phyloP scores from a whole-genome alignment of 371 early-diverging fungal species.

The Mucor lusitanicus region DNA sequence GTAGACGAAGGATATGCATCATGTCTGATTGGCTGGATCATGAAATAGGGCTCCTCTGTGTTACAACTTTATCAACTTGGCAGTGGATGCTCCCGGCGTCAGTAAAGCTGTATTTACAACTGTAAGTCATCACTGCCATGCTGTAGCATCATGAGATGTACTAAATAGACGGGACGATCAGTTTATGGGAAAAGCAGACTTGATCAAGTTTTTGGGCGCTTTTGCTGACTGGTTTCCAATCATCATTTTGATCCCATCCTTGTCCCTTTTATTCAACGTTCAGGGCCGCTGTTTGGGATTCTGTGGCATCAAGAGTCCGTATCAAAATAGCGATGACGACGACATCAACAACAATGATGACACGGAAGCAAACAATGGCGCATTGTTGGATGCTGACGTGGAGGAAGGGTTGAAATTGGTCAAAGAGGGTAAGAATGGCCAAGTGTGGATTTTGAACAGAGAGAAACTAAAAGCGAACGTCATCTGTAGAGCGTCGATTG shows the following conservation, averaged over 20 bases:
- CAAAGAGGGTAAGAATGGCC: constrained; percentile 33
- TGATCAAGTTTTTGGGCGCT: constrained; percentile 87
- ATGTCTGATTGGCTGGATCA: neutral
- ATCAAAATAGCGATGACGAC: constrained; percentile 57
- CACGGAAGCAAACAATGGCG: constrained; percentile 36
- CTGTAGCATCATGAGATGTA: neutral
- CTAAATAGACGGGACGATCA: constrained; percentile 15
- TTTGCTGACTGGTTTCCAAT: constrained; percentile 90
- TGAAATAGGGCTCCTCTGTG: constrained; percentile 79
- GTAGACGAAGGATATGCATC: neutral
- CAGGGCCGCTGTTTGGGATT: constrained; percentile 76
- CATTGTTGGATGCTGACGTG: constrained; percentile 36
- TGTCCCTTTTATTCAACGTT: constrained; percentile 76
- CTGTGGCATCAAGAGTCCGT: constrained; percentile 63
- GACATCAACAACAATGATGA: constrained; percentile 34
- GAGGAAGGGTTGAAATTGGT: constrained; percentile 52
- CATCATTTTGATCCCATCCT: constrained; percentile 76
- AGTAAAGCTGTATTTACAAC: constrained; percentile 50
- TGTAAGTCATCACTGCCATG: constrained; percentile 17
- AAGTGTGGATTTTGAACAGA: neutral
- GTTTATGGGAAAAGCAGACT: constrained; percentile 86
- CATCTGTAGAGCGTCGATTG: constrained; percentile 26
- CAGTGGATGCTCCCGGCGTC: constrained; percentile 32
- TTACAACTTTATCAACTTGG: constrained; percentile 90
- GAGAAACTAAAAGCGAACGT: neutral